Base-by-base conservation (phyloP, 108 stramenopile genomes). In the Ochromonas danica region DNA sequence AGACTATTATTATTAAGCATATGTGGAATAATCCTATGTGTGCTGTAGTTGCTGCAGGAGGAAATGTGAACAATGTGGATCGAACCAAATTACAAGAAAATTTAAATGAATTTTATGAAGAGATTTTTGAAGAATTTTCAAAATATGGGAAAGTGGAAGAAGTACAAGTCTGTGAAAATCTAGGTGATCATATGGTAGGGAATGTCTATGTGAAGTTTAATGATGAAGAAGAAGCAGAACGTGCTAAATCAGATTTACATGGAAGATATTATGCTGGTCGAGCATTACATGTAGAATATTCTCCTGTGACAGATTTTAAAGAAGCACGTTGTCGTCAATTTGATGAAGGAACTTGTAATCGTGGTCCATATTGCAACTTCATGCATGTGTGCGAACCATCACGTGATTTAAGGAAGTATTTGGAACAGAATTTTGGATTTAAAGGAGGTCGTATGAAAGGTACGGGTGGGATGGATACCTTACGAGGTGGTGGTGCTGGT, bases 181-280 rank as follows among this genome's bases (percentile, higher is more conserved):
- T 99, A 28, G 95, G 96, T 43, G 98, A 99, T 87, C 97, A 99
- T 84, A 92, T 99, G 94, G 90, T 99, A 43, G 95, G 87, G 1
- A 87, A 88, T 82, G 85, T 86, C 28, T 98, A 96, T 79, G 88
- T 89, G 71, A 94, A 96, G 86, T 98, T 94, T 80, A 74, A 61
- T 27, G 94, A 96, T 62, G 98, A 99, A 87, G 96, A 98, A 80
- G 92, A 98, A 45, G 94, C 97, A 2, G 89, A 91, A 60, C 92
- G 94, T 71, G 94, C 94, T 1, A 86, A 94, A 43, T 88, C 94
- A 75, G 88, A 83, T 0, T 89, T 99, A 86, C 88, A 92, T 57
- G 95, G 94, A 0, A 87, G 97, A 22, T 98, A 87, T 80, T 99
- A 97, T 81, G 94, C 93, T 78, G 95, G 96, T 62, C 83, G 93